Conservation (phyloP, 2,329 filamentous ascomycete genomes). For the Nigrospora osmanthi region DNA sequence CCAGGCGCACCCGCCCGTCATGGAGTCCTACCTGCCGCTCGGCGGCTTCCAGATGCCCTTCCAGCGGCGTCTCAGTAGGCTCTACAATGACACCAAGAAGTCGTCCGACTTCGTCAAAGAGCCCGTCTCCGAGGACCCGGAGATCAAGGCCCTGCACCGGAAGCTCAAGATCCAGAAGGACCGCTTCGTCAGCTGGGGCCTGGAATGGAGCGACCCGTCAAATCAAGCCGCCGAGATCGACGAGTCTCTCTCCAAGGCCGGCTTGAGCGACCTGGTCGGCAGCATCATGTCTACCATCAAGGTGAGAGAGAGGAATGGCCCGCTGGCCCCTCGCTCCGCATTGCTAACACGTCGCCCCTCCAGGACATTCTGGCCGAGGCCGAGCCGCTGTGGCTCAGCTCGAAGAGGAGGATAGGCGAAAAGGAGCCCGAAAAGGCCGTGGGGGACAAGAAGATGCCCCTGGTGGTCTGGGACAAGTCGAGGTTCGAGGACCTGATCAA, state of each 20-base stretch:
- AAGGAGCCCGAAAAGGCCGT: constrained; percentile 27
- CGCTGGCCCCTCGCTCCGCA: no score
- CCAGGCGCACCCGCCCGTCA: constrained; percentile 13
- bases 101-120: constrained; percentile 66
- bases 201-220: constrained; percentile 68
- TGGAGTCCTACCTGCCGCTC: constrained; percentile 44
- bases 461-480: constrained; percentile 61
- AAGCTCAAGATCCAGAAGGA: constrained; percentile 77
- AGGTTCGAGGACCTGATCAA: constrained; percentile 68
- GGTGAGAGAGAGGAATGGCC: not conserved
- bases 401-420: constrained; percentile 34
- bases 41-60: constrained; percentile 49
- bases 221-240: constrained; percentile 63
- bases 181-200: constrained; percentile 69
- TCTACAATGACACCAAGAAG: constrained; percentile 77
- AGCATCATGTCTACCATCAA: constrained; percentile 73
- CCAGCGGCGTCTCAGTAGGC: constrained; percentile 57
- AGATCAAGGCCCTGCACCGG: constrained; percentile 64
- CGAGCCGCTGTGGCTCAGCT: constrained; percentile 62
- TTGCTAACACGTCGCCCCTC: not conserved
- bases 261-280: constrained; percentile 67
- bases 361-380: constrained; percentile 69
- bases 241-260: constrained; percentile 62
- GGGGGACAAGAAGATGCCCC: constrained; percentile 43
- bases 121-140: constrained; percentile 56